Evolutionary conservation across 2,329 filamentous ascomycete species (phyloP), one percentile per base, ranked within the genome.

Genomic region (Metarhizium album): DNA sequence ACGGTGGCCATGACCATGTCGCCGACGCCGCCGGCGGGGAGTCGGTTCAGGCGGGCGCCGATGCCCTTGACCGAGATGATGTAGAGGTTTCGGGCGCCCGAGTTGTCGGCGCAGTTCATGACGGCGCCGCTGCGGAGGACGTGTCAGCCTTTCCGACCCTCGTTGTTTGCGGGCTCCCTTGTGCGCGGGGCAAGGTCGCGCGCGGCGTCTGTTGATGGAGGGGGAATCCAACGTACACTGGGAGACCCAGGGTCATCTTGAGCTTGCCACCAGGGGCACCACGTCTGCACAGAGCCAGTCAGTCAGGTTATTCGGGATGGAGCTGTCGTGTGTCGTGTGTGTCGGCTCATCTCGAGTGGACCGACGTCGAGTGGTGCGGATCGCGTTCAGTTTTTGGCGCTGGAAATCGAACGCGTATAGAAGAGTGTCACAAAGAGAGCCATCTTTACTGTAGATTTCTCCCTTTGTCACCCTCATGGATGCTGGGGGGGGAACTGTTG

Each of bases 71-170:
- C 91, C 74, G 91, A 87, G 80, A 98, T 97, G 83, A 97, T 96
- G 88, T 97, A 98, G 62, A 98, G 81, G 80, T 97, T 97, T 67
- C 90, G 90, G 69, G 91, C 91, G 69, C 91, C 91, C 56, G 90
- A 96, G 88, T 97, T 97, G 83, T 98, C 93, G 73, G 85, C 88
- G 86, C 93, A 98, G 83, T 98, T 98, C 89, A 98, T 95, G 76
- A 97, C 91, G 71, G 93, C 93, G 76, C 93, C 93, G 74, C 90
- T 96, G 55, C 61, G 43, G 24, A n/a, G 49, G 35, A 5, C 8
- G 33, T 58, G 56, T 61, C 55, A 59, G 58, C 53, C 55, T 42
- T 33, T 40, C 11, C 16, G 9, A 3, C 14, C n/a, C 16, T 18
- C 20, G 43, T 22, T 46, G 16, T 46, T 22, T 13, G 43, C 14